Evolutionary conservation across 1,284 basidiomycete species (phyloP).

Genomic region (Salmacisia buchloeana): DNA sequence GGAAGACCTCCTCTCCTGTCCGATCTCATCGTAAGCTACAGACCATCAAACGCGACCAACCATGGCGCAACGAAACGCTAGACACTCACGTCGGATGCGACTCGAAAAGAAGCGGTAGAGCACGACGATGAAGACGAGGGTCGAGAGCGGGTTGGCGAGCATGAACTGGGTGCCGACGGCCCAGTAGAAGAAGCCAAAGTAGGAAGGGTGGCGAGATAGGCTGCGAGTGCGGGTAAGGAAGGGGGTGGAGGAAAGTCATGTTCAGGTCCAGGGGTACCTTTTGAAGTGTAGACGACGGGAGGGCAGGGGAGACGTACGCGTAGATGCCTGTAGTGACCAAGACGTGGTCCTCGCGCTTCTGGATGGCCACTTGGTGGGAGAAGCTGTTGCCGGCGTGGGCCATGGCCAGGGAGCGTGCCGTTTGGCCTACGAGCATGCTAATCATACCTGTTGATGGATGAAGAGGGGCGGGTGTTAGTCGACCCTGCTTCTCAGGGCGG

Average conservation of each 20-base stretch:
- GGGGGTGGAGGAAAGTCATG: neutral
- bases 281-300: neutral
- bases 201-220: constrained; percentile 89
- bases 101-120: constrained; percentile 80
- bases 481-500: no score
- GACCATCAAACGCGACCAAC: neutral
- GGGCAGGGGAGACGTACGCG: constrained; percentile 14
- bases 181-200: constrained; percentile 97
- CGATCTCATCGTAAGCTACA: neutral
- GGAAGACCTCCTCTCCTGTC: constrained; percentile 69
- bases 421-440: constrained; percentile 68
- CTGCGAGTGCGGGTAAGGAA: constrained; percentile 55
- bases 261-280: neutral
- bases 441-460: constrained; percentile 57
- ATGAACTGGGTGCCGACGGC: constrained; percentile 89
- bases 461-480: no score
- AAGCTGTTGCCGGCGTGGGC: constrained; percentile 89
- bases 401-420: constrained; percentile 82
- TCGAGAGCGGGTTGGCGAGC: constrained; percentile 76
- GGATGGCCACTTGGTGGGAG: constrained; percentile 61
- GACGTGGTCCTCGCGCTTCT: constrained; percentile 38
- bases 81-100: constrained; percentile 63
- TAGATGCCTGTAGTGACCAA: constrained; percentile 45
- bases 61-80: no score
- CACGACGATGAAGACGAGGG: constrained; percentile 61